Conservation (phyloP, 768 basidiomycete species). For the Boletus subcaerulescens region DNA sequence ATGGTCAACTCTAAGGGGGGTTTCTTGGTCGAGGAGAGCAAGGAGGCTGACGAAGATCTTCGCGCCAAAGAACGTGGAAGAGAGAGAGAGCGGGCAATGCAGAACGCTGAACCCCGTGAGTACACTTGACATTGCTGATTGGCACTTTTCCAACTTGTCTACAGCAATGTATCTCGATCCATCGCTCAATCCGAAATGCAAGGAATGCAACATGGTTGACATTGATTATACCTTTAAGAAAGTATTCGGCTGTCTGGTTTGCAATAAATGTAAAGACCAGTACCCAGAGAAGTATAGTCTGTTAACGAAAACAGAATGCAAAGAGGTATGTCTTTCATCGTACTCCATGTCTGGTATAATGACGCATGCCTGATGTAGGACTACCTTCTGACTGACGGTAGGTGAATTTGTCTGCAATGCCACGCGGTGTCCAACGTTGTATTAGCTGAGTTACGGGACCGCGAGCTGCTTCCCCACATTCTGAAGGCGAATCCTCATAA, state of each 20-base stretch:
- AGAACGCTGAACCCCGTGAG: slow-evolving; percentile 71
- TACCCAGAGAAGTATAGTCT: slow-evolving; percentile 91
- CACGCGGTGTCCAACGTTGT: neutral
- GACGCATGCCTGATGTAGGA: slow-evolving; percentile 48
- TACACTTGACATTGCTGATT: neutral
- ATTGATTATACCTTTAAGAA: slow-evolving; percentile 81
- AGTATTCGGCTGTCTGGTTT: slow-evolving; percentile 82
- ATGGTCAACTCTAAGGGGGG: slow-evolving; percentile 97
- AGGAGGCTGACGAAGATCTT: slow-evolving; percentile 73
- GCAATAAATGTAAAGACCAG: slow-evolving; percentile 86
- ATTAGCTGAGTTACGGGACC: slow-evolving; percentile 89
- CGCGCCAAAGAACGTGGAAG: slow-evolving; percentile 77
- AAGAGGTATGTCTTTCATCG: slow-evolving; percentile 58
- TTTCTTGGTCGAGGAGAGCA: slow-evolving; percentile 88
- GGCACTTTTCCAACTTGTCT: neutral
- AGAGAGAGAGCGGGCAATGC: slow-evolving; percentile 72
- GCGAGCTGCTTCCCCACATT: slow-evolving; percentile 88
- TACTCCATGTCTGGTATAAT: neutral
- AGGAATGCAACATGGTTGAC: slow-evolving; percentile 83
- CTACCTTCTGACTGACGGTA: slow-evolving; percentile 91
- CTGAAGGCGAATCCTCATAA: slow-evolving; percentile 94
- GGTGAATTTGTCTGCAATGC: slow-evolving; percentile 25
- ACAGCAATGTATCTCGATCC: slow-evolving; percentile 79
- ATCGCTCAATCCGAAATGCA: slow-evolving; percentile 75
- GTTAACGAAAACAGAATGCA: slow-evolving; percentile 97